Evolutionary conservation across 108 stramenopile genomes (phyloP), one percentile per base, ranked within the genome.

Genomic region (Fistulifera solaris): DNA sequence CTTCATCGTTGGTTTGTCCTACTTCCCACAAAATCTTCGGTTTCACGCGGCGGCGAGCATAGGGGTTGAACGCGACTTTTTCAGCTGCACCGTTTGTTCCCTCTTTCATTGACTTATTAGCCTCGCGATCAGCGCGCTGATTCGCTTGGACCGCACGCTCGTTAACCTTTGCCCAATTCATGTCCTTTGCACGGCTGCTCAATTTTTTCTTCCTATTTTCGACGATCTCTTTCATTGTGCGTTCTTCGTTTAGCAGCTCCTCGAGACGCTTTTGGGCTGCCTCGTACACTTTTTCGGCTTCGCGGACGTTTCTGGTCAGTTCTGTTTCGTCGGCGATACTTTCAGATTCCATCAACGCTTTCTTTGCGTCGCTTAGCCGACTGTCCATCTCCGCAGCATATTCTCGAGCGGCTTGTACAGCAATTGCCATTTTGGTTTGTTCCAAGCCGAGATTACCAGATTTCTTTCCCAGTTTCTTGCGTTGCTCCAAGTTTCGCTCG

Each of bases 21-120:
- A 93, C 90, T 48, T 88, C 80, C 90, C 90, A 93, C 27, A 93
- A 71, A 68, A 83, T 86, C 73, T 93, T 83, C 39, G 90, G 90
- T 68, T 88, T 93, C 23, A 82, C 80, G 63, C 74, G 83, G 17
- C 90, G 84, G 18, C 90, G 81, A 21, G 86, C 86, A 58, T 80
- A 93, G 2, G 84, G 85, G 64, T 93, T 85, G 61, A 87, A 86
- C 0, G 42, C 40, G 14, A 35, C 47, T 38, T 84, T 84, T 38
- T 71, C 67, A 24, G 62, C 59, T 13, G 24, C 59, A 16, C 49
- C 54, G 3, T 67, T 72, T 42, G 73, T 53, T 14, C 52, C 72
- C 48, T 61, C 68, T 27, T 72, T 69, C 27, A 59, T 71, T 16
- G 75, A 66, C 62, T 72, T 71, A 54, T 78, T 77, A 2, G 81